Base-by-base conservation (phyloP, 2,329 filamentous ascomycete species). In the Herpotrichia juniperi region DNA sequence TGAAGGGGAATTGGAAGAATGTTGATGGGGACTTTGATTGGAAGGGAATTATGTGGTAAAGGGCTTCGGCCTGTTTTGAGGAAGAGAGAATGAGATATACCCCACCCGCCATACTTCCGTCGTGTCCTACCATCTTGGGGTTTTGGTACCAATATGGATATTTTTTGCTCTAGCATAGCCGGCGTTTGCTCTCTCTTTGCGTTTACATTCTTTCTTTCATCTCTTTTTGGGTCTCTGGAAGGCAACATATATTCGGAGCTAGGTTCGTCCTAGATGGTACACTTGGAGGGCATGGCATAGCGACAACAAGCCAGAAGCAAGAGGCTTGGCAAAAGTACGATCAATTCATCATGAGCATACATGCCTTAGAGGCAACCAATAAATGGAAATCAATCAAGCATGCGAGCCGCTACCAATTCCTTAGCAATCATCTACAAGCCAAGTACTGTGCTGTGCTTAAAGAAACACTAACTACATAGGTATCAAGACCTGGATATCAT, bases 1-100 rank as follows among this genome's bases (percentile, higher is more conserved):
- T 78, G 28, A 72, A 79, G 16, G 81, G 79, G 1, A 78, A 80
- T 39, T 96, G 91, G 89, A 79, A 85, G 52, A 96, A 96, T 73
- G 83, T 96, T 7, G 72, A 74, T 61, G 72, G 71, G 2, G 55
- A 60, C 34, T 74, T 74, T 60, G 66, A 72, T 9, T 74, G 72
- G 72, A 73, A 58, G 56, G 70, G 71, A 1, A 66, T 74, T 31
- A 58, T 66, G 26, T 74, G 70, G 71, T 74, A 47, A 44, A 32
- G 11, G 30, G 35, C 21, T 19, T 7, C 17, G 3, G 22, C 14
- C 14, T 8, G 46, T 40, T 24, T 40, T 7, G n/a, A 14, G 40
- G 21, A 25, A 12, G 7, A 37, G 16, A 19, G 34, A 5, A 19
- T n/a, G 21, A 44, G 22, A 44, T 26, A 44, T 44, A 44, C 42